Evolutionary conservation across 345 rosid genomes (phyloP).

Genomic region (Erucastrum elatum): DNA sequence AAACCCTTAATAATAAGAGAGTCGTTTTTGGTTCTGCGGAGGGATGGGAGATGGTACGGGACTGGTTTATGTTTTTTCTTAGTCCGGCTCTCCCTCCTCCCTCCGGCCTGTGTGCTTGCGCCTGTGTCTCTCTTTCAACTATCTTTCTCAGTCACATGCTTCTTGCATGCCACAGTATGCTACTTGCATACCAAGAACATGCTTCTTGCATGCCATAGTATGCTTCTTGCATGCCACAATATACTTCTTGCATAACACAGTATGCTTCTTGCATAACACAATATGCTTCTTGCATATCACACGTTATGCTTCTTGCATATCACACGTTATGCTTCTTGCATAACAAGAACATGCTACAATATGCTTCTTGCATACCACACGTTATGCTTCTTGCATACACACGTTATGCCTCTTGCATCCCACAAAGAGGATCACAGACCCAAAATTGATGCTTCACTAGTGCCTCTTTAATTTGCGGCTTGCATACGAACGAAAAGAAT

Average conservation of each 20-base stretch:
- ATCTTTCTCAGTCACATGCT: background rate
- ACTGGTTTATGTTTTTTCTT: background rate
- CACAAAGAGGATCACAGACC: background rate
- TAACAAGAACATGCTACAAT: background rate
- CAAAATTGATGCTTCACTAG: background rate
- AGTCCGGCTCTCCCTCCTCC: slow-evolving; percentile 1
- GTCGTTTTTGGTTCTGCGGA: slow-evolving; percentile 8
- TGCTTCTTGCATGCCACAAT: too few relatives aligned
- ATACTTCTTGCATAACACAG: too few relatives aligned
- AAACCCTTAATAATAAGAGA: background rate
- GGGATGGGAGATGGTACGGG: background rate
- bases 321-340: too few relatives aligned
- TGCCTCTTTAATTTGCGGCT: background rate
- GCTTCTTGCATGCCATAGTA: background rate
- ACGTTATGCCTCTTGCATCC: too few relatives aligned
- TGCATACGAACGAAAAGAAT: background rate
- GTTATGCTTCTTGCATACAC: background rate
- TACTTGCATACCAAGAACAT: background rate
- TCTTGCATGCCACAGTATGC: background rate
- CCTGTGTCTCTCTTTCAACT: background rate
- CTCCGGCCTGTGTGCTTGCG: background rate
- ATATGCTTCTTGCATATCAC: too few relatives aligned
- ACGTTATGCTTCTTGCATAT: too few relatives aligned
- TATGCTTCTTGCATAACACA: too few relatives aligned
- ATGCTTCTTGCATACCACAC: background rate